Evolutionary conservation across 805 yeast species (phyloP).

Genomic region (Metschnikowia gelsemii): DNA sequence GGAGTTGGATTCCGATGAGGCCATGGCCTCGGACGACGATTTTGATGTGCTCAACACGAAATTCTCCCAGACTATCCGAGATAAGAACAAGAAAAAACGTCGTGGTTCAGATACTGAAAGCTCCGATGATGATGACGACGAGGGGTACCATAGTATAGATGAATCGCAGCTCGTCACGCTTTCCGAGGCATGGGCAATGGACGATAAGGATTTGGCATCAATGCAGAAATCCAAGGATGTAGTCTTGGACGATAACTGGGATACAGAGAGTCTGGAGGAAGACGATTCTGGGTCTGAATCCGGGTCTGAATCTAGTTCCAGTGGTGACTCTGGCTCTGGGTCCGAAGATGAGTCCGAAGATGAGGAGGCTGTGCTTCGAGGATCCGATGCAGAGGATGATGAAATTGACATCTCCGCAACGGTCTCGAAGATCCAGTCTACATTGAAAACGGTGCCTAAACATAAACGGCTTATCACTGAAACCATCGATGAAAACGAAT

Average conservation of each 20-base stretch:
- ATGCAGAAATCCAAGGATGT: slow-evolving; percentile 9
- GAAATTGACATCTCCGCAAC: slow-evolving; percentile 53
- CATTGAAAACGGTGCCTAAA: slow-evolving; percentile 34
- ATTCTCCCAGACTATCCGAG: slow-evolving; percentile 68
- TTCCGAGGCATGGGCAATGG: slow-evolving; percentile 88
- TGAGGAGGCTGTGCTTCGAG: slow-evolving; percentile 30
- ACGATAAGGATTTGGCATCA: slow-evolving; percentile 26
- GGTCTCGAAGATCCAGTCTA: slow-evolving; percentile 39
- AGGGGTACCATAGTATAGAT: slow-evolving; percentile 71
- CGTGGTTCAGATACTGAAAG: slow-evolving; percentile 17
- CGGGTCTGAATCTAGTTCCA: slow-evolving; percentile 24
- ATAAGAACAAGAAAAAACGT: slow-evolving; percentile 36
- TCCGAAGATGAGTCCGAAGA: slow-evolving; percentile 34
- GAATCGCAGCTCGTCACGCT: slow-evolving; percentile 72
- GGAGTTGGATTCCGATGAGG: slow-evolving; percentile 84
- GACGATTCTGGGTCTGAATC: slow-evolving; percentile 24
- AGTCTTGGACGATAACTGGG: slow-evolving; percentile 21
- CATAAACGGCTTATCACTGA: slow-evolving; percentile 53
- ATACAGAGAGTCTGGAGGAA: slow-evolving; percentile 21
- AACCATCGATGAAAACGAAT: slow-evolving; percentile 65
- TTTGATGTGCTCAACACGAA: slow-evolving; percentile 60
- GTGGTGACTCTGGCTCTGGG: slow-evolving; percentile 21
- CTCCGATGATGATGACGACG: slow-evolving; percentile 18
- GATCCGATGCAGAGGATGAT: slow-evolving; percentile 42
- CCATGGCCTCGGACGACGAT: slow-evolving; percentile 78